phyloP scores from a whole-genome alignment of 108 stramenopile species.

The Nitzschia sp. region DNA sequence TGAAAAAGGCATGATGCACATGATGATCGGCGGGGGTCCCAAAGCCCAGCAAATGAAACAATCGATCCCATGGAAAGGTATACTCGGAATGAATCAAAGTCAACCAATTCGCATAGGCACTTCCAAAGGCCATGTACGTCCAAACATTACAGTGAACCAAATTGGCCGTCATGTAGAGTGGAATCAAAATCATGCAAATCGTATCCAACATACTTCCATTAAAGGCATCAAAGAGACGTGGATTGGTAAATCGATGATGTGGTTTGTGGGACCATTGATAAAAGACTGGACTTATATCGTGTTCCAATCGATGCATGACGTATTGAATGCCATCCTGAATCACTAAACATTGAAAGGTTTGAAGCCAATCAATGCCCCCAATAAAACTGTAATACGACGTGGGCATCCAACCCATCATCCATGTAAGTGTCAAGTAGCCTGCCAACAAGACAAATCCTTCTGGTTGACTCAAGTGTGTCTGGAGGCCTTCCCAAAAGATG shows the following conservation, averaged over 20 bases:
- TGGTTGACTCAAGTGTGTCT: conserved; percentile 84
- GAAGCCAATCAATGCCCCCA: conserved; percentile 74
- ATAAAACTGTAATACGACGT: conserved; percentile 81
- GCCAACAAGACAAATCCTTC: conserved; percentile 90
- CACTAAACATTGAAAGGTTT: conserved; percentile 68
- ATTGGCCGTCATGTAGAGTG: conserved; percentile 82
- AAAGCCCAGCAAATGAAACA: conserved; percentile 78
- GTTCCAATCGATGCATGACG: conserved; percentile 85
- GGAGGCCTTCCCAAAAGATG: conserved; percentile 67
- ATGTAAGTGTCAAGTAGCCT: conserved; percentile 80
- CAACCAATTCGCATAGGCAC: conserved; percentile 87
- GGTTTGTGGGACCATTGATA: conserved; percentile 93
- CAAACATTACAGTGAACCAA: conserved; percentile 88
- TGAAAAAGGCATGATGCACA: conserved; percentile 96
- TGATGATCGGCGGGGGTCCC: conserved; percentile 94
- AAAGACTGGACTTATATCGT: conserved; percentile 71
- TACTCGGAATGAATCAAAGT: conserved; percentile 92
- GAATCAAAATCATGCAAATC: conserved; percentile 87
- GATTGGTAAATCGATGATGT: conserved; percentile 94
- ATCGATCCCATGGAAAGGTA: conserved; percentile 68
- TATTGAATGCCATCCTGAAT: conserved; percentile 89
- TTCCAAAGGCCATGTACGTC: conserved; percentile 96
- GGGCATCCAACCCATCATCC: conserved; percentile 90
- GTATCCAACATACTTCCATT: conserved; percentile 90
- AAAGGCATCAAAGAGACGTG: conserved; percentile 94